phyloP scores from a whole-genome alignment of 2,329 filamentous ascomycete species.

The Colletotrichum somersetense region DNA sequence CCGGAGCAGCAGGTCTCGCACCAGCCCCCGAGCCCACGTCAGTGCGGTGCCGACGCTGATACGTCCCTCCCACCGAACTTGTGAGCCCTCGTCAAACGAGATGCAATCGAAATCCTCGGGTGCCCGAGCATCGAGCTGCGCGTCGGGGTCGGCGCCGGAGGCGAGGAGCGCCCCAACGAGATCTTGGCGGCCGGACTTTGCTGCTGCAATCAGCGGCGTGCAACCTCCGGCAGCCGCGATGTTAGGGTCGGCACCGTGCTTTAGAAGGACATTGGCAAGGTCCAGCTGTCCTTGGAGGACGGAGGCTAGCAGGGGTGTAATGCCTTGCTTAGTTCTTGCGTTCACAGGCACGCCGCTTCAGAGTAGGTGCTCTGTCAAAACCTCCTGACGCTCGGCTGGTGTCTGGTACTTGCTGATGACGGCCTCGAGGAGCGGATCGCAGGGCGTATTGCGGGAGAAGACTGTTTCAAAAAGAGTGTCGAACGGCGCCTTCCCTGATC shows the following conservation, averaged over 20 bases:
- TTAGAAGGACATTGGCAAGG: neutral
- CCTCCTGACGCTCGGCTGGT: neutral
- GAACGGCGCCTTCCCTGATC: neutral
- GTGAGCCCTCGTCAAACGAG: too few relatives aligned
- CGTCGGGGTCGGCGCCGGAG: neutral
- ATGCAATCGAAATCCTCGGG: too few relatives aligned
- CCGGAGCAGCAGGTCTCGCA: neutral
- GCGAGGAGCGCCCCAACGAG: neutral
- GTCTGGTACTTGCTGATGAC: neutral
- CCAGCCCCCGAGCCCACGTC: neutral
- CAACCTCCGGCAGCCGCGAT: neutral
- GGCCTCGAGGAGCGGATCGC: neutral
- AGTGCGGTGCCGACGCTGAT: neutral
- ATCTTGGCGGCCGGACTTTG: neutral
- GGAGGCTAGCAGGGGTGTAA: neutral
- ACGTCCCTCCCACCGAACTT: neutral
- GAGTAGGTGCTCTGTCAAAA: neutral
- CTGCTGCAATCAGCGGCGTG: neutral
- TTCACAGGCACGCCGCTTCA: neutral
- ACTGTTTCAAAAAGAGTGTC: fast-evolving
- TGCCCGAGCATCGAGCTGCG: neutral
- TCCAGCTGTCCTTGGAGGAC: neutral
- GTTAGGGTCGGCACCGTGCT: neutral
- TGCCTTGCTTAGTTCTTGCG: neutral
- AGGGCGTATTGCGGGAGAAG: neutral